Conservation (phyloP, 495 filamentous ascomycete species). For the Hypoxylon perforatum region DNA sequence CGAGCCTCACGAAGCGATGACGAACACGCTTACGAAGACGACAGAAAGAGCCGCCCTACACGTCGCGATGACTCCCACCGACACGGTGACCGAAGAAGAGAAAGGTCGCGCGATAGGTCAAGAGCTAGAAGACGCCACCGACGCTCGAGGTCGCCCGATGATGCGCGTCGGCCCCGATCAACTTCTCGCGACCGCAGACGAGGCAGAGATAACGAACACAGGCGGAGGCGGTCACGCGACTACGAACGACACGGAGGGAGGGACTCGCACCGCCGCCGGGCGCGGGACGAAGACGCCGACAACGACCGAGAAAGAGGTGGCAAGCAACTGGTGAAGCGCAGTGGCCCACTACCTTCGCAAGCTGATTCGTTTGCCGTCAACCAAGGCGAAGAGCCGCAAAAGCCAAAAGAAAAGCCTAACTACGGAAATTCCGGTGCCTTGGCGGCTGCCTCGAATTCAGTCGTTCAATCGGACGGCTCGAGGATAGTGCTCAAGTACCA, state of each 20-base stretch:
- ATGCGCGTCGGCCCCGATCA: conserved; percentile 46
- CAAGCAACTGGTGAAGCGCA: conserved; percentile 50
- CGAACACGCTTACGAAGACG: conserved; percentile 34
- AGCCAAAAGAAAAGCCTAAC: conserved; percentile 89
- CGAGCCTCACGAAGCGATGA: conserved; percentile 35
- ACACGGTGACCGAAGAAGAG: conserved; percentile 31
- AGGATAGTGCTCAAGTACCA: conserved; percentile 90
- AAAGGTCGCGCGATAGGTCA: conserved; percentile 43
- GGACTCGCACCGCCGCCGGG: conserved; percentile 29
- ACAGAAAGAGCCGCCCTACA: conserved; percentile 31
- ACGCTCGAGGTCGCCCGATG: conserved; percentile 53
- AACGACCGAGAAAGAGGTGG: conserved; percentile 25
- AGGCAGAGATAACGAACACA: conserved; percentile 26
- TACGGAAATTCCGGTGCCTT: conserved; percentile 82
- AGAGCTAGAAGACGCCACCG: conserved; percentile 43
- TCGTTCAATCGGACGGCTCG: conserved; percentile 72
- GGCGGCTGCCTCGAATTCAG: conserved; percentile 87
- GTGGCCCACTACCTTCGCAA: conserved; percentile 76
- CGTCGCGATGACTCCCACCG: conserved; percentile 39
- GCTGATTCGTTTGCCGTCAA: conserved; percentile 71
- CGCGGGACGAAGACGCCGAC: conserved; percentile 29
- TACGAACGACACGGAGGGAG: conserved; percentile 30
- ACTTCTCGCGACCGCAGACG: conserved; percentile 43
- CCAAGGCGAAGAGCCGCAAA: conserved; percentile 59
- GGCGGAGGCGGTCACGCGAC: conserved; percentile 34